phyloP scores from a whole-genome alignment of 768 basidiomycete genomes.

The Amyloporia xantha region DNA sequence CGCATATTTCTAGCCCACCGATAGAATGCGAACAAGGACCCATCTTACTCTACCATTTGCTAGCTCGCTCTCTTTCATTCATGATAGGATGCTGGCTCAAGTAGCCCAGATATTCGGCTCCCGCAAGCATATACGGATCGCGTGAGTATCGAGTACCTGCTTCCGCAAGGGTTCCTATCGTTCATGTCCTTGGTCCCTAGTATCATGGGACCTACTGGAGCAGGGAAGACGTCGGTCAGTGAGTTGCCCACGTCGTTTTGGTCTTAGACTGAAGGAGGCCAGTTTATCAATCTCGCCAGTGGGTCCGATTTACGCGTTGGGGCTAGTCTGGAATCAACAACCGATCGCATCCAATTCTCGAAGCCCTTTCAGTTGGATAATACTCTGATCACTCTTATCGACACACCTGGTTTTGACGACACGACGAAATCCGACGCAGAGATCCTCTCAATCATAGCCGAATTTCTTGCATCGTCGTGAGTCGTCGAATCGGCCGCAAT shows the following conservation, averaged over 20 bases:
- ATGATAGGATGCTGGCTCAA: background rate
- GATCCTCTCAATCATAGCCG: conserved; percentile 11
- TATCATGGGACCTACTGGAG: conserved; percentile 12
- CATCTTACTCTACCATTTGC: too few species aligned
- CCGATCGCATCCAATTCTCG: conserved; percentile 1
- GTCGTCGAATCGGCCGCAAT: background rate
- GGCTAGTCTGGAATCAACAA: conserved; percentile 5
- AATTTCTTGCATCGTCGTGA: conserved; percentile 13
- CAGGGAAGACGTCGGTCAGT: conserved; percentile 11
- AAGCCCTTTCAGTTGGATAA: conserved; percentile 2
- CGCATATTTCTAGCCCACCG: too few species aligned
- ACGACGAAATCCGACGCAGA: conserved; percentile 14
- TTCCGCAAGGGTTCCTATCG: background rate
- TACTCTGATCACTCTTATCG: conserved; percentile 6
- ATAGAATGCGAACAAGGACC: too few species aligned
- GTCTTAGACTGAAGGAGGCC: background rate
- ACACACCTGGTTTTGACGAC: conserved; percentile 17
- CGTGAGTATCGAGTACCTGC: background rate
- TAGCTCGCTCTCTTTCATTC: background rate
- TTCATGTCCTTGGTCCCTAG: background rate
- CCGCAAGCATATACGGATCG: background rate
- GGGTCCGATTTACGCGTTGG: conserved; percentile 8
- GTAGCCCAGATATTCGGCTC: background rate
- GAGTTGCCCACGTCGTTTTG: background rate
- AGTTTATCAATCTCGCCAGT: conserved; percentile 15